Base-by-base conservation (phyloP, 108 stramenopile species). In the Aureococcus anophagefferens region DNA sequence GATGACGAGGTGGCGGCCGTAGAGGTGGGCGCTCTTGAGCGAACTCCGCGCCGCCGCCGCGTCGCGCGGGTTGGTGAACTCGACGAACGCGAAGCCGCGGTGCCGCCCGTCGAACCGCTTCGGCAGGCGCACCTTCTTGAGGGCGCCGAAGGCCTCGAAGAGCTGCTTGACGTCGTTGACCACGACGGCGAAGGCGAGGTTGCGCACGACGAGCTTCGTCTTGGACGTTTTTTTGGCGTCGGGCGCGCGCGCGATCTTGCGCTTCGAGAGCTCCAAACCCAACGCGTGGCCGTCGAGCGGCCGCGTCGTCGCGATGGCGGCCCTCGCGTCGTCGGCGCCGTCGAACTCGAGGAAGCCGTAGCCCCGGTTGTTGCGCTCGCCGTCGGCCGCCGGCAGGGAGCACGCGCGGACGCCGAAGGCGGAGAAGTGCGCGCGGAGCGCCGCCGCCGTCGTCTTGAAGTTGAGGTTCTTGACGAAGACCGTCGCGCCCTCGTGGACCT, bases 31-130 rank as follows among this genome's bases (percentile, higher is more conserved):
- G 45, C 83, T 67, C 9, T 89, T 85, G 25, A 99, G 79, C 30
- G 92, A 77, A 21, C 69, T 75, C 84, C 93, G 92, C 0, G 96
- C 97, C 37, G 83, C 81, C 73, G 76, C 66, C 11, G 98, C 97
- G 78, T 99, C 97, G 74, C 95, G 91, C n/a, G 74, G 66, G 13
- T 94, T 92, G 66, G 84, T 62, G 77, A 92, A 99, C 34, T 98
- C 97, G 28, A 97, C 89, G 76, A 99, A 99, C 33, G 95, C 97
- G 76, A 98, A 99, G 11, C 98, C 98, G 46, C 98, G 96, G 81
- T 94, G 92, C 16, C 75, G 77, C 25, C 96, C 96, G 79, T 94
- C 96, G 74, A 94, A 93, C 81, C 94, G 94, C 76, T 94, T 96
- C 9, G 98, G 98, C n/a, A 99, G 75, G 7, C 96, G 94, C 25